Evolutionary conservation across 352 stramenopile genomes (phyloP).

Genomic region (Phytophthora pisi): DNA sequence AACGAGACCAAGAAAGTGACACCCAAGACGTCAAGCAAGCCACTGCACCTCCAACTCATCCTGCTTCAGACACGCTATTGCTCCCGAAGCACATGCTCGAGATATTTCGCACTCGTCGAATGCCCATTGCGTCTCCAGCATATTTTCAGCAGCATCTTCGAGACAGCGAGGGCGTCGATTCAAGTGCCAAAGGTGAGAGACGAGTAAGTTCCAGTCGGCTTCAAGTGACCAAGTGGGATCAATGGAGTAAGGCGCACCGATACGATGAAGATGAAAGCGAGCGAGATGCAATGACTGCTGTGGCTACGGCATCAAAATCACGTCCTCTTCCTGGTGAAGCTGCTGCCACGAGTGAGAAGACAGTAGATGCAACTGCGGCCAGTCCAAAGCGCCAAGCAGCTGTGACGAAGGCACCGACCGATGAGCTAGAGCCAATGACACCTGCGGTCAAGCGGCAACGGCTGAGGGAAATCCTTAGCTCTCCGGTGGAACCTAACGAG

Average conservation of each 20-base stretch:
- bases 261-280: conserved; percentile 30
- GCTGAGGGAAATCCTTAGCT: conserved; percentile 65
- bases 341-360: background rate
- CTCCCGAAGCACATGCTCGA: conserved; percentile 71
- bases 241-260: conserved; percentile 39
- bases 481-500: conserved; percentile 61
- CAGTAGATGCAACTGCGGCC: background rate
- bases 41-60: conserved; percentile 4
- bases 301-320: conserved; percentile 12
- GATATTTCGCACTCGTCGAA: conserved; percentile 67
- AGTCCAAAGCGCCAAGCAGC: conserved; percentile 4
- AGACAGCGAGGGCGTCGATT: conserved; percentile 19
- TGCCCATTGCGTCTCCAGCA: conserved; percentile 61
- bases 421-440: conserved; percentile 30
- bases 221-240: conserved; percentile 42
- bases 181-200: background rate
- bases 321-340: background rate
- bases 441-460: conserved; percentile 62
- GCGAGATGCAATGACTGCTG: conserved; percentile 21
- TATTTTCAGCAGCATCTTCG: conserved; percentile 64
- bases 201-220: conserved; percentile 32
- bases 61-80: conserved; percentile 45
- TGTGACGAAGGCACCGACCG: conserved; percentile 3
- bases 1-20: conserved; percentile 8
- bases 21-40: background rate